Evolutionary conservation across 352 stramenopile species (phyloP).

Genomic region (Phytopythium delawarense): DNA sequence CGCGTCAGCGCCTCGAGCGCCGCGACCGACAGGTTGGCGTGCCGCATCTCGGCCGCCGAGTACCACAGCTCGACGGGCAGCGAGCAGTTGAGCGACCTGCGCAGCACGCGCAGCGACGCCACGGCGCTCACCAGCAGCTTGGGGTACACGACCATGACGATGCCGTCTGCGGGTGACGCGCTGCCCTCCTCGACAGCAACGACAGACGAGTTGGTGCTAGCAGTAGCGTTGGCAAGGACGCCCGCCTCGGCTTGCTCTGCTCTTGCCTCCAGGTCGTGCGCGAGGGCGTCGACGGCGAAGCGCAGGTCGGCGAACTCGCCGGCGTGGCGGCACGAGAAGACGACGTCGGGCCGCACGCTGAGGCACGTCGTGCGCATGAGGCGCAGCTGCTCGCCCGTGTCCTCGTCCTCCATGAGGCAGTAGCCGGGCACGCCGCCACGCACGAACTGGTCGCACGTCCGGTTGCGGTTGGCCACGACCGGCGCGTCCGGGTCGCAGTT

Average conservation of each 20-base stretch:
- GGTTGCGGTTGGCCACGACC: constrained; percentile 25
- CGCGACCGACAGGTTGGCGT: constrained; percentile 1
- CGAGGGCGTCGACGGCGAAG: constrained; percentile 1
- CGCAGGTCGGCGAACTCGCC: constrained; percentile 37
- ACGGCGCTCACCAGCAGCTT: constrained; percentile 44
- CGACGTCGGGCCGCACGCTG: constrained; percentile 28
- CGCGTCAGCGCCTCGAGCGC: constrained; percentile 15
- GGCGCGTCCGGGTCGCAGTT: constrained; percentile 27
- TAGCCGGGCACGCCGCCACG: constrained; percentile 35
- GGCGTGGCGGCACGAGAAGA: constrained; percentile 39
- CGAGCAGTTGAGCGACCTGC: constrained; percentile 29
- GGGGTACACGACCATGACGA: constrained; percentile 57
- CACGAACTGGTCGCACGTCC: constrained; percentile 35
- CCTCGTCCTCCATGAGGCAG: constrained; percentile 39
- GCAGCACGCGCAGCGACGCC: constrained; percentile 33
- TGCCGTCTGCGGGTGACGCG: constrained; percentile 14
- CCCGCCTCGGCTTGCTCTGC: too few species aligned
- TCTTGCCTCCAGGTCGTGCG: not conserved
- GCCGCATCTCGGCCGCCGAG: constrained; percentile 28
- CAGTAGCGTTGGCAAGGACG: not conserved
- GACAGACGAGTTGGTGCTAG: not conserved
- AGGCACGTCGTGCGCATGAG: constrained; percentile 35
- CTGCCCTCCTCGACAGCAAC: not conserved
- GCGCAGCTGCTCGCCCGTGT: constrained; percentile 26
- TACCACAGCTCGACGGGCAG: constrained; percentile 66